Base-by-base conservation (phyloP, 495 filamentous ascomycete genomes). In the Pyrenula aspistea region DNA sequence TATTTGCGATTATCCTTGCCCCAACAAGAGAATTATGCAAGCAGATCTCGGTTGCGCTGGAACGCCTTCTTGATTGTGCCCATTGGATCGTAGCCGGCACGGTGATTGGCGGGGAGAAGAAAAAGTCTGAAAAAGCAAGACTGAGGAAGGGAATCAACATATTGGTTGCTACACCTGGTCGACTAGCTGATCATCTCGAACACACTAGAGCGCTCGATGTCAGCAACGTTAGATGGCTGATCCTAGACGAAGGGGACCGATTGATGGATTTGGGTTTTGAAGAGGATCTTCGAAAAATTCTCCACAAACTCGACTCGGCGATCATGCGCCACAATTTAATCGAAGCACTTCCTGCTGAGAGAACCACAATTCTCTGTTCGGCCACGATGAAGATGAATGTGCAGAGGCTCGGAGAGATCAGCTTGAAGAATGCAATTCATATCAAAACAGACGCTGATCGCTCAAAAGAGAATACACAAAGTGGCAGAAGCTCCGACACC, bases 261-360 rank as follows among this genome's bases (percentile, higher is more conserved):
- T 73, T 98, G 68, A 94, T 96, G 90, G 93, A 98, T 64, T 77
- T 97, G 68, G 93, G 93, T 0, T 97, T 98, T 62, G 93, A 96
- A 71, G 81, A 95, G 53, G 91, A 95, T 57, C 75, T 89, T 36
- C 77, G 86, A 63, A 83, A 77, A 22, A 95, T 97, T 62, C 80
- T 97, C 3, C 72, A 81, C 59, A 90, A 88, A 64, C 83, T 95
- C 19, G 71, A 79, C 57, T 71, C 71, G 2, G 50, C 10, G 8
- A 64, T 73, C 60, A 66, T 74, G 63, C 65, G 70, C 25, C 66
- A 69, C 1, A 71, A 72, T 59, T 68, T 68, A 52, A 78, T 70
- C 61, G 73, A 64, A 54, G 82, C 73, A 3, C 72, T 98, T 3
- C 94, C 94, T 0, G 74, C 77, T 23, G 79, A 84, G 58, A 76